These are phyloP conservation scores for Xylaria nigripes DNA, from an alignment of 495 filamentous ascomycete genomes.

Conservation along the genomic window DNA sequence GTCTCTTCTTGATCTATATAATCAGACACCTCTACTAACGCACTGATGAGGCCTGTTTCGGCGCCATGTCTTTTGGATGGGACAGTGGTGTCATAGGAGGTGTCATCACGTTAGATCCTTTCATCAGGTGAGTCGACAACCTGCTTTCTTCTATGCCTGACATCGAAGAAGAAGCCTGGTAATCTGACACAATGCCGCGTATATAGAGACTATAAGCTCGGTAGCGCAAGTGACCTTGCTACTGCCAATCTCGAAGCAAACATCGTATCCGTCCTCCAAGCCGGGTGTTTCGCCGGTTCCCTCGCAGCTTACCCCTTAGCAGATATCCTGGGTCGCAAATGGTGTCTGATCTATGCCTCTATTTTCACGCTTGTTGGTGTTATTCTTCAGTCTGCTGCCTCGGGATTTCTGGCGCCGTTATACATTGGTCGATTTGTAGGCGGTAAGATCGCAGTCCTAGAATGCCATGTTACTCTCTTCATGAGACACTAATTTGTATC, in stretches of 20 bases:
- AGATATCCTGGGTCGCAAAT: slow-evolving; percentile 49
- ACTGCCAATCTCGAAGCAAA: slow-evolving; percentile 33
- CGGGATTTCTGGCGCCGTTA: slow-evolving; percentile 44
- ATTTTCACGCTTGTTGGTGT: slow-evolving; percentile 34
- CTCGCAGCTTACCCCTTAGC: slow-evolving; percentile 45
- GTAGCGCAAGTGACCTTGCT: slow-evolving; percentile 17
- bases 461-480: not conserved
- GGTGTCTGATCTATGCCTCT: slow-evolving; percentile 31
- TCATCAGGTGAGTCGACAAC: slow-evolving; percentile 22
- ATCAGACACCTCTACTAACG: too few species aligned
- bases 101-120: slow-evolving; percentile 46
- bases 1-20: slow-evolving; percentile 12
- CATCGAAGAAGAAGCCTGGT: slow-evolving; percentile 25
- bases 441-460: slow-evolving; percentile 30
- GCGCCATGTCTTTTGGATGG: slow-evolving; percentile 66
- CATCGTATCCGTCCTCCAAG: slow-evolving; percentile 60
- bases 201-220: slow-evolving; percentile 35
- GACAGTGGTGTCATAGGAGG: slow-evolving; percentile 59
- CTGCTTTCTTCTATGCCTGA: slow-evolving; percentile 25
- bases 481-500: not conserved
- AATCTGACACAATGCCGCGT: slow-evolving; percentile 6
- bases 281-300: slow-evolving; percentile 57
- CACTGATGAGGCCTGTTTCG: slow-evolving; percentile 55
- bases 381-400: slow-evolving; percentile 32
- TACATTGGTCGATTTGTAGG: slow-evolving; percentile 61